These are phyloP conservation scores for Dactylellina drechsleri DNA, from an alignment of 2,329 filamentous ascomycete species.

Conservation along the genomic window DNA sequence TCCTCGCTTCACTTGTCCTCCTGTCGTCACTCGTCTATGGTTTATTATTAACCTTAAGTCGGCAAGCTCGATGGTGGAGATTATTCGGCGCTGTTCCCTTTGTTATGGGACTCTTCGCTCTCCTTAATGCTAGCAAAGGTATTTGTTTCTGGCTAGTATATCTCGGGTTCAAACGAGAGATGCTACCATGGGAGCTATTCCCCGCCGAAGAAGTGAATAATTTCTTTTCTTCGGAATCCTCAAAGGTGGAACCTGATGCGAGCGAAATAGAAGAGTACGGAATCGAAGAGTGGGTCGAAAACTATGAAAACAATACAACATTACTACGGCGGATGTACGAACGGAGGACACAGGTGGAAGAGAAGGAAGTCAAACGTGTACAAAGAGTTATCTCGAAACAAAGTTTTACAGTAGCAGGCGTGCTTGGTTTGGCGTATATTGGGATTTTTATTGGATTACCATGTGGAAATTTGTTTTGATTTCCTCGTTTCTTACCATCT, in stretches of 20 bases:
- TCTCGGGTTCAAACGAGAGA: conserved; percentile 49
- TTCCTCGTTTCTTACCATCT: conserved; percentile 5
- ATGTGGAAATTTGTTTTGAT: conserved; percentile 48
- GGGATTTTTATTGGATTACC: conserved; percentile 53
- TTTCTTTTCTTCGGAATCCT: conserved; percentile 34
- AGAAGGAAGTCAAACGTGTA: conserved; percentile 54
- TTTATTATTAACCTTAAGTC: conserved; percentile 43
- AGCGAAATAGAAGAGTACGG: conserved; percentile 50
- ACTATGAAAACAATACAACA: conserved; percentile 52
- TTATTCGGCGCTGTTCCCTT: conserved; percentile 47
- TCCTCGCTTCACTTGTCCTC: conserved; percentile 27
- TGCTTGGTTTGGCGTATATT: conserved; percentile 53
- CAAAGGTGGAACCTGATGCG: conserved; percentile 34
- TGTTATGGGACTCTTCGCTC: conserved; percentile 39
- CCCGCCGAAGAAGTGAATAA: conserved; percentile 46
- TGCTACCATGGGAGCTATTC: conserved; percentile 52
- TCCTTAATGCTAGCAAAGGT: conserved; percentile 48
- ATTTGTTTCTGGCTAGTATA: conserved; percentile 51
- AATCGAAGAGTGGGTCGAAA: conserved; percentile 52
- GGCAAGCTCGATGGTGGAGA: conserved; percentile 50
- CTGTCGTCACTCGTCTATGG: conserved; percentile 49
- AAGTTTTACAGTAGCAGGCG: conserved; percentile 47
- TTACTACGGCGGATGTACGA: conserved; percentile 46
- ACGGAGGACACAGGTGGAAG: conserved; percentile 49
- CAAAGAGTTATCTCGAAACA: conserved; percentile 54